A percentile compares a stretch with the other conserved stretches of the same genome.
Conservation (phyloP, 192 early-diverging fungal genomes). For the Lobosporangium transversale region DNA sequence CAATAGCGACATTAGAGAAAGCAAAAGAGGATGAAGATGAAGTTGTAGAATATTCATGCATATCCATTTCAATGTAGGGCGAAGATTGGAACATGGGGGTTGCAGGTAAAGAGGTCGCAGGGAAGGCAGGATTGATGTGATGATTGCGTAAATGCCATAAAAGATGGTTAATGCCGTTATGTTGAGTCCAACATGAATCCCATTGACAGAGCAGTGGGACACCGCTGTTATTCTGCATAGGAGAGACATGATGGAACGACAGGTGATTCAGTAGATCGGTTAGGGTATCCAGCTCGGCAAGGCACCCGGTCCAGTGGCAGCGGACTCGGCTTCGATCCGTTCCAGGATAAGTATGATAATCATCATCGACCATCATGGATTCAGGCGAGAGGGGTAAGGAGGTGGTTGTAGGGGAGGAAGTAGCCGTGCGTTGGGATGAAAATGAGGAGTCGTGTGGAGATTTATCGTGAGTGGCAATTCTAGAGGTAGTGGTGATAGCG, state of each 20-base stretch:
- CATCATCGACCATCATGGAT: background rate
- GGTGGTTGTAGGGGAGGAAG: background rate
- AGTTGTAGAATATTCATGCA: background rate
- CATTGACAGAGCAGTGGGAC: constrained; percentile 58
- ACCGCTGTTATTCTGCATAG: constrained; percentile 10
- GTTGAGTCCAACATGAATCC: constrained; percentile 62
- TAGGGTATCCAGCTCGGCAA: constrained; percentile 38
- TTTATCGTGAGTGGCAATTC: background rate
- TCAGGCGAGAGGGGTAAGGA: background rate
- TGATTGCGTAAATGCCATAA: constrained; percentile 69
- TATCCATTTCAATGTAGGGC: background rate
- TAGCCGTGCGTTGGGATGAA: background rate
- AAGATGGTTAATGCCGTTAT: constrained; percentile 57
- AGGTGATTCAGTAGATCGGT: constrained; percentile 56
- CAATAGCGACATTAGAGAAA: background rate
- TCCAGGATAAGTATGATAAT: background rate
- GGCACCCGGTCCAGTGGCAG: constrained; percentile 57
- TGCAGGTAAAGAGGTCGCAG: background rate
- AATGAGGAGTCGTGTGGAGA: background rate
- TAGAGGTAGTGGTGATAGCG: background rate
- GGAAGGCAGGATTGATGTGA: constrained; percentile 7
- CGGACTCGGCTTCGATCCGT: background rate
- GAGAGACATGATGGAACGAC: constrained; percentile 44
- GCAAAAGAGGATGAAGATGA: background rate
- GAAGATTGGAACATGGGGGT: background rate